Evolutionary conservation across 2,329 filamentous ascomycete genomes (phyloP).

Genomic region (Chaetomium olivaceum): DNA sequence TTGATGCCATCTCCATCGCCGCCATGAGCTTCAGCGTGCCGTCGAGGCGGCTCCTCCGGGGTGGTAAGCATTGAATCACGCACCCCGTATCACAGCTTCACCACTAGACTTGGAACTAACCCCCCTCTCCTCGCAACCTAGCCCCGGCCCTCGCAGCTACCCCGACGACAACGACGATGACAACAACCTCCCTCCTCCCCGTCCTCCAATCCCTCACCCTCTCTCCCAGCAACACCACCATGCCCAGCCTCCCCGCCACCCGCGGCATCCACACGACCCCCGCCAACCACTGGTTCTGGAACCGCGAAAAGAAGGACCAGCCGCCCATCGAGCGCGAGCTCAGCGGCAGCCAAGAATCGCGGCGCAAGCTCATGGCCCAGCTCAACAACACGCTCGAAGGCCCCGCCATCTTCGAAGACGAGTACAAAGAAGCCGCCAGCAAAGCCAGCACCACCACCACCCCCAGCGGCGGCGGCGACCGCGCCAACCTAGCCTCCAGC

Average conservation of each 20-base stretch:
- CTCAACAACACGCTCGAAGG: conserved; percentile 42
- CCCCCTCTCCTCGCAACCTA: background rate
- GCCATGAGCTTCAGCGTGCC: conserved; percentile 67
- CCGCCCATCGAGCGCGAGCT: conserved; percentile 12
- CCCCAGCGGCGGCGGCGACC: background rate
- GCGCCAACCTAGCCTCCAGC: background rate
- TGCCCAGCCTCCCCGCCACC: conserved; percentile 23
- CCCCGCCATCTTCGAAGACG: conserved; percentile 54
- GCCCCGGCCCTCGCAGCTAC: conserved; percentile 19
- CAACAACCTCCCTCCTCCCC: conserved; percentile 27
- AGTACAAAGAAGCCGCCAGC: conserved; percentile 28
- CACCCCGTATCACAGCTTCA: background rate
- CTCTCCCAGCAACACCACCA: background rate
- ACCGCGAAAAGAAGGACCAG: conserved; percentile 33
- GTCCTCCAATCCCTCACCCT: conserved; percentile 32
- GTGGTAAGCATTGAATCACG: conserved; percentile 52
- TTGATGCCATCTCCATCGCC: conserved; percentile 34
- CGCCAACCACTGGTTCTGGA: conserved; percentile 39
- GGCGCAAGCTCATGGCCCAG: conserved; percentile 24
- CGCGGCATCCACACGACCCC: conserved; percentile 37
- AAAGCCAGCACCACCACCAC: background rate
- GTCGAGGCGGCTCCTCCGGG: conserved; percentile 59
- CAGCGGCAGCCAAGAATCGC: conserved; percentile 14
- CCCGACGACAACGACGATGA: conserved; percentile 21
- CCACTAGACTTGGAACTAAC: background rate